Conservation (phyloP, 495 filamentous ascomycete genomes). For the Annulohypoxylon stygium region DNA sequence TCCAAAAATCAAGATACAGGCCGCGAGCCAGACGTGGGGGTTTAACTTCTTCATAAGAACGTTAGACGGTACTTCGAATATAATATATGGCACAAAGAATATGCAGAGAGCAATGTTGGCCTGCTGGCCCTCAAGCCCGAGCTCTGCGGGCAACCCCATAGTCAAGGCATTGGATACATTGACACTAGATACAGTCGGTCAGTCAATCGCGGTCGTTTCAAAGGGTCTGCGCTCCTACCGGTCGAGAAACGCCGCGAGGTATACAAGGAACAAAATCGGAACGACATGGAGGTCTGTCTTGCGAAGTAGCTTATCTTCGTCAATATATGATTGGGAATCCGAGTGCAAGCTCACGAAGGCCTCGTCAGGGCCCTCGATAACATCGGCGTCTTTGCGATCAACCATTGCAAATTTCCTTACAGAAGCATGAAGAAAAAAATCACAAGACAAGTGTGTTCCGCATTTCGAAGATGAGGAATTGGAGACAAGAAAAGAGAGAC, state of each 20-base stretch:
- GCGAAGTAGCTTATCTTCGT: constrained; percentile 63
- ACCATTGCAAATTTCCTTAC: not conserved
- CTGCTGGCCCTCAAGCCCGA: constrained; percentile 70
- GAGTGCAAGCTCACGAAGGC: not conserved
- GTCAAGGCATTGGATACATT: constrained; percentile 71
- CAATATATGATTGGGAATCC: not conserved
- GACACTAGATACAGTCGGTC: not conserved
- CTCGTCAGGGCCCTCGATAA: not conserved
- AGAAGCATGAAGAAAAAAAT: not conserved
- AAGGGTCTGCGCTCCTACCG: constrained; percentile 26
- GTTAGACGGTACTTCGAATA: constrained; percentile 83
- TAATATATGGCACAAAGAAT: constrained; percentile 86
- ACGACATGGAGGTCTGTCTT: constrained; percentile 85
- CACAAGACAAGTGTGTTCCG: not conserved
- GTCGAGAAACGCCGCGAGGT: constrained; percentile 81
- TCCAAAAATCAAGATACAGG: constrained; percentile 67
- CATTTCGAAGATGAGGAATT: not conserved
- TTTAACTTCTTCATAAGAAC: constrained; percentile 76
- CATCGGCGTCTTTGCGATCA: not conserved
- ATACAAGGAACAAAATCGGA: constrained; percentile 82
- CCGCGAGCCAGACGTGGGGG: constrained; percentile 63
- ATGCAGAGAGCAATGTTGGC: constrained; percentile 77
- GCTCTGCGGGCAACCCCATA: constrained; percentile 71
- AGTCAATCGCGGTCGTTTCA: not conserved
- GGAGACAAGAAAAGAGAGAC: not conserved